Conservation (phyloP, 208 protist genomes). For the Trypanosoma rangeli region DNA sequence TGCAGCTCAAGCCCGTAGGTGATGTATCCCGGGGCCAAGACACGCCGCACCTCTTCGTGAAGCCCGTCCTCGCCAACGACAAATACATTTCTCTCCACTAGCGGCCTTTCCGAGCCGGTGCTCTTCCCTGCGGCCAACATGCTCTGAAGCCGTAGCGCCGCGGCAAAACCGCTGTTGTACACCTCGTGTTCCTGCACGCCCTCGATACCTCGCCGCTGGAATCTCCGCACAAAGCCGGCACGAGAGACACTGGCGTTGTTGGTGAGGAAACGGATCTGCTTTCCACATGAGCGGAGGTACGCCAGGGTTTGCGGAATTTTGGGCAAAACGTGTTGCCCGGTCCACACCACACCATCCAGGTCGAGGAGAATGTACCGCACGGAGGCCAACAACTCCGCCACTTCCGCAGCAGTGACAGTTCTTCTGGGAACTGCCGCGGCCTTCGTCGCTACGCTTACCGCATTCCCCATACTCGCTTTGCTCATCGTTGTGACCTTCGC, state of each 20-base stretch:
- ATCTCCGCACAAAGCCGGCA: constrained; percentile 28
- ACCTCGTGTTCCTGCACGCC: constrained; percentile 42
- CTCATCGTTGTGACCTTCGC: neutral
- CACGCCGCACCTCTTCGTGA: constrained; percentile 56
- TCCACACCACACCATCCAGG: constrained; percentile 73
- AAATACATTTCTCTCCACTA: constrained; percentile 70
- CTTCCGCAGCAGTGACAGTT: constrained; percentile 21
- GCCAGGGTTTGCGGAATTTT: constrained; percentile 51
- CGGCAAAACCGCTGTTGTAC: constrained; percentile 75
- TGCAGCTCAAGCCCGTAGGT: constrained; percentile 76
- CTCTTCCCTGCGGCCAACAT: constrained; percentile 24
- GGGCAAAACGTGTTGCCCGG: constrained; percentile 42
- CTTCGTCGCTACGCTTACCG: neutral
- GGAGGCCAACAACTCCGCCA: constrained; percentile 34
- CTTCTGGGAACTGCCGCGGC: neutral
- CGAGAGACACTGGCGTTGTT: constrained; percentile 75
- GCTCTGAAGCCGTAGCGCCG: constrained; percentile 45
- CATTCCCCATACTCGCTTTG: neutral
- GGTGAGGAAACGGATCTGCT: constrained; percentile 65
- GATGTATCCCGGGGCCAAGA: constrained; percentile 64
- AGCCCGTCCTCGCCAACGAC: constrained; percentile 72
- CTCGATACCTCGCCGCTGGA: constrained; percentile 45
- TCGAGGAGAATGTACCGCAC: constrained; percentile 70
- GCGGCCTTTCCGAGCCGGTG: constrained; percentile 1
- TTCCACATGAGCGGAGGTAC: constrained; percentile 50